Base-by-base conservation (phyloP, 2,329 filamentous ascomycete genomes). In the Fusarium secorum region DNA sequence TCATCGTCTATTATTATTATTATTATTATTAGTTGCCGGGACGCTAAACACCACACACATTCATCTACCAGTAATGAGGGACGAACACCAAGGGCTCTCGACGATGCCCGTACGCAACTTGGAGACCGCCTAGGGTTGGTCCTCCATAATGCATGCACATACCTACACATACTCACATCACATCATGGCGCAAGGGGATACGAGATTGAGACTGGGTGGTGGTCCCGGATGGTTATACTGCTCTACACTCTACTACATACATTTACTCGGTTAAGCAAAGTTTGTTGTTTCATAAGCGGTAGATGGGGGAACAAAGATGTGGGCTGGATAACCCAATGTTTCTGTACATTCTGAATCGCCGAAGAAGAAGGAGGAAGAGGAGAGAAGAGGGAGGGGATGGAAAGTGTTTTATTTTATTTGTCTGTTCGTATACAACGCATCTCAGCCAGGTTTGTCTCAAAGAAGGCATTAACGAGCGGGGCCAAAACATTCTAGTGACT, bases 391-490 rank as follows among this genome's bases (percentile, higher is more conserved):
- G 26, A 38, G 51, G 39, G 39, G 39, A 32, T 36, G 46, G 44
- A 54, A 53, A 48, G 60, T 67, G 63, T 51, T 65, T 64, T 60
- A 73, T 67, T 64, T 71, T 75, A 66, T 74, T 66, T 71, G 69
- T 71, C 58, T 70, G 69, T 72, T 67, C 45, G 65, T 73, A 74
- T 74, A 75, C 70, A 68, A 70, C 73, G 74, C 74, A 75, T 76
- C 71, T 76, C 68, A 67, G 38, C 49, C 63, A 66, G 67, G 65
- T 66, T 66, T 74, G 72, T 74, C 70, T 71, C 68, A 66, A 62
- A 33, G 53, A 48, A 53, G 72, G 68, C 74, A 76, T 74, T 69
- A 76, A 63, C 67, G 67, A 74, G 39, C 64, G 72, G 70, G 75
- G 72, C 61, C 58, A 63, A 64, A 64, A 65, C 67, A 66, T 60